Evolutionary conservation across 352 stramenopile species (phyloP).

Genomic region (Globisporangium paddicum): DNA sequence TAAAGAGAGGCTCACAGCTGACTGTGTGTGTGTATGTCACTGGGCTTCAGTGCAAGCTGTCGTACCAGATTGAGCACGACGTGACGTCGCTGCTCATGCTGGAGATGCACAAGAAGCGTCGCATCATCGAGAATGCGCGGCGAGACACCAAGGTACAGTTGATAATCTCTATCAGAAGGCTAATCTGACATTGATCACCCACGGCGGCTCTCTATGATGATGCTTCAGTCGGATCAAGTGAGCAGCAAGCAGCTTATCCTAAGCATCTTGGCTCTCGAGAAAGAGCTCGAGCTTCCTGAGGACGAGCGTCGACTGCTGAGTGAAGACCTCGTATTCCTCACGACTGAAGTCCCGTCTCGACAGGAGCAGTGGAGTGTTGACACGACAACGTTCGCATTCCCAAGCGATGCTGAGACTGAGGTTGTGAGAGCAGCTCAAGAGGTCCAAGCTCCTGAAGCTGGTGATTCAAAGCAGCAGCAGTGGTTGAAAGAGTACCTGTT

Average conservation of each 20-base stretch:
- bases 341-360: constrained; percentile 17
- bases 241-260: constrained; percentile 48
- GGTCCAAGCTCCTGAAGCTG: background rate
- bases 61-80: constrained; percentile 38
- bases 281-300: constrained; percentile 27
- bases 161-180: background rate
- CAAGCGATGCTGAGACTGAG: background rate
- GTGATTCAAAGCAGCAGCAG: background rate
- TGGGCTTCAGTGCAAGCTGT: constrained; percentile 52
- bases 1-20: background rate
- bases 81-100: constrained; percentile 35
- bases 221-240: constrained; percentile 23
- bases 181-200: background rate
- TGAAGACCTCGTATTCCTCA: constrained; percentile 38
- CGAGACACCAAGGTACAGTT: constrained; percentile 33
- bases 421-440: background rate
- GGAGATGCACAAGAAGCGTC: constrained; percentile 71
- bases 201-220: background rate
- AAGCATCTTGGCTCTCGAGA: constrained; percentile 28
- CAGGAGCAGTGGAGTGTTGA: constrained; percentile 59
- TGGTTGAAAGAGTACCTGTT: constrained; percentile 16
- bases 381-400: constrained; percentile 19
- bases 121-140: constrained; percentile 51
- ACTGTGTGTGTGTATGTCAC: background rate
- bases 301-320: constrained; percentile 29